Evolutionary conservation across 306 rosid species (phyloP).

Genomic region (Casuarina equisetifolia): DNA sequence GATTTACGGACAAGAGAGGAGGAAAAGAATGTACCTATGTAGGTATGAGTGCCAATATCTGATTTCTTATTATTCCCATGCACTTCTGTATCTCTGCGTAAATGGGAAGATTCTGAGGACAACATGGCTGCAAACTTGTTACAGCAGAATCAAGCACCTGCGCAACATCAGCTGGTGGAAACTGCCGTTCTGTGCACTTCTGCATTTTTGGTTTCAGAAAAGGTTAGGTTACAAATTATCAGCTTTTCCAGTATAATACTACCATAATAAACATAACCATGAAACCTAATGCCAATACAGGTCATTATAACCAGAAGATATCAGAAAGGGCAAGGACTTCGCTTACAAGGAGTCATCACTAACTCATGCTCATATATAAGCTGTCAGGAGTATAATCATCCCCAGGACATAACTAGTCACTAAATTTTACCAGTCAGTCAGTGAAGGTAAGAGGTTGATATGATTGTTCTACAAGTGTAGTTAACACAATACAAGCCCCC

Average conservation of each 20-base stretch:
- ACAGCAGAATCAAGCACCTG: conserved; percentile 83
- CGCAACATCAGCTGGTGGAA: conserved; percentile 90
- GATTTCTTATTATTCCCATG: conserved; percentile 93
- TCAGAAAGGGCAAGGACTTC: neutral
- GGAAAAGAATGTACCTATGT: conserved; percentile 41
- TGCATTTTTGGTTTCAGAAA: conserved; percentile 46
- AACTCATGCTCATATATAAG: neutral
- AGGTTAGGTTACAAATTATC: conserved; percentile 16
- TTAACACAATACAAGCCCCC: neutral
- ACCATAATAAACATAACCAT: conserved; percentile 9
- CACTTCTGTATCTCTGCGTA: conserved; percentile 84
- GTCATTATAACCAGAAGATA: neutral
- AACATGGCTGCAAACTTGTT: conserved; percentile 68
- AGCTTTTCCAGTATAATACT: conserved; percentile 17
- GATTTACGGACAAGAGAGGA: conserved; percentile 23
- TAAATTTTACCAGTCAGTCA: neutral
- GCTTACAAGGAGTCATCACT: neutral
- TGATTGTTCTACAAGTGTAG: neutral
- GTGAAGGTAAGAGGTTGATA: neutral
- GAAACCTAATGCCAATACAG: neutral
- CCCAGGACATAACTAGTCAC: neutral
- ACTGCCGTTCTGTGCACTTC: conserved; percentile 93
- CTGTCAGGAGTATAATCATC: neutral
- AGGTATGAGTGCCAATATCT: conserved; percentile 87
- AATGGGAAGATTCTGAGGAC: conserved; percentile 69